A percentile compares a stretch with the other conserved stretches of the same genome.
These are phyloP conservation scores for Myxozyma monticola DNA, from an alignment of 805 yeast species.

Conservation along the genomic window DNA sequence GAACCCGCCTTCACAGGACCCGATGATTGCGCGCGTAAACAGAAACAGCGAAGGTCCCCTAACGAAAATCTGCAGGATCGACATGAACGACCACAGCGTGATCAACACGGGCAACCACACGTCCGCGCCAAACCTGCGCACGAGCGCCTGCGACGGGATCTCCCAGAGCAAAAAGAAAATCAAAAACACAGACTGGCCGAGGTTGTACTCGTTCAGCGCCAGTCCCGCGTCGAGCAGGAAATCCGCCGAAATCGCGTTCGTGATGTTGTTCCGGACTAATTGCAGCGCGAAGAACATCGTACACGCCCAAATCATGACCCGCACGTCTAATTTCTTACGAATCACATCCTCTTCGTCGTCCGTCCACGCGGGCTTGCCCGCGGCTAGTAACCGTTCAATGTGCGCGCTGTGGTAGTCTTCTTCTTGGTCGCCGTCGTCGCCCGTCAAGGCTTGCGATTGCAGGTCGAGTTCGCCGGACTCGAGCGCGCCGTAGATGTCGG, in stretches of 20 bases:
- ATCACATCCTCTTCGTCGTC: constrained; percentile 51
- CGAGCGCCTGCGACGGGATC: constrained; percentile 46
- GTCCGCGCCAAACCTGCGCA: constrained; percentile 63
- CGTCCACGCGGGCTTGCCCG: constrained; percentile 45
- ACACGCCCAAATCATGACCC: constrained; percentile 56
- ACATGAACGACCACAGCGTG: constrained; percentile 62
- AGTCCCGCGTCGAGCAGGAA: constrained; percentile 49
- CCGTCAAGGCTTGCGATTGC: too few relatives aligned
- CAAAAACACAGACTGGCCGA: constrained; percentile 58
- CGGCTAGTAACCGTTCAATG: constrained; percentile 4
- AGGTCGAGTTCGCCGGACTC: constrained; percentile 1
- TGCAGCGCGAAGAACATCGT: constrained; percentile 58
- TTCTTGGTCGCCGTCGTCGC: too few relatives aligned
- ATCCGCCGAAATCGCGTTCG: constrained; percentile 57
- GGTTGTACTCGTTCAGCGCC: constrained; percentile 49
- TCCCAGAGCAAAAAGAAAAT: constrained; percentile 51
- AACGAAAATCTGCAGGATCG: constrained; percentile 51
- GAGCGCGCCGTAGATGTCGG: constrained; percentile 5
- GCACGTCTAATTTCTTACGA: constrained; percentile 52
- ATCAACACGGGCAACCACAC: constrained; percentile 52
- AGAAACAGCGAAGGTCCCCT: constrained; percentile 42
- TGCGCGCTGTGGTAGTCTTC: too few relatives aligned
- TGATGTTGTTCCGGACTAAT: constrained; percentile 55
- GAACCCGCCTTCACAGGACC: constrained; percentile 67
- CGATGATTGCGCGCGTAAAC: constrained; percentile 53